Conservation (phyloP, 257 asterid genomes). For the Plantago ovata region DNA sequence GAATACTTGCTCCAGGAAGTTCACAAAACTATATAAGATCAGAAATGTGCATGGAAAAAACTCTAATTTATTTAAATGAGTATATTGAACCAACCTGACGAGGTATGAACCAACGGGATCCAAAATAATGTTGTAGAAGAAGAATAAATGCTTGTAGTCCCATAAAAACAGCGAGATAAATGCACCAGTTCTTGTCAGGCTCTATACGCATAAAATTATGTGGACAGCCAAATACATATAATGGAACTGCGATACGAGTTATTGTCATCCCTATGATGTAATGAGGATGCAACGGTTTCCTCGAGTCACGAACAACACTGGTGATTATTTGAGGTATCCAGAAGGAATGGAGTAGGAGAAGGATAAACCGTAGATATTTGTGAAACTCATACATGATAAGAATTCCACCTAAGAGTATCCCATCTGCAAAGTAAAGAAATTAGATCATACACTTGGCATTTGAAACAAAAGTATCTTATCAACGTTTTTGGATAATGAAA, state of each 20-base stretch:
- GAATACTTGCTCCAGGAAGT: no score
- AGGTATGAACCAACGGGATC: slow-evolving; percentile 94
- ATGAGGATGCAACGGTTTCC: slow-evolving; percentile 94
- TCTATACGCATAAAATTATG: slow-evolving; percentile 93
- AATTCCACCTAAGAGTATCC: slow-evolving; percentile 87
- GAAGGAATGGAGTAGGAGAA: slow-evolving; percentile 82
- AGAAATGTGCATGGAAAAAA: not conserved
- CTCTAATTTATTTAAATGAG: slow-evolving; percentile 8
- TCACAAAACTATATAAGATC: no score
- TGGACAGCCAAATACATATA: slow-evolving; percentile 88
- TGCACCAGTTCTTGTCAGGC: slow-evolving; percentile 70
- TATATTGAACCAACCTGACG: slow-evolving; percentile 56
- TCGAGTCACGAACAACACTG: slow-evolving; percentile 77
- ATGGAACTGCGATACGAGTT: slow-evolving; percentile 83
- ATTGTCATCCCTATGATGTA: slow-evolving; percentile 81
- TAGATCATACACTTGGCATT: slow-evolving; percentile 5
- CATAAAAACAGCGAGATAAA: slow-evolving; percentile 61
- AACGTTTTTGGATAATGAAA: not conserved
- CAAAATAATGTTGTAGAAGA: slow-evolving; percentile 88
- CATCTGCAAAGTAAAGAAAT: slow-evolving; percentile 55
- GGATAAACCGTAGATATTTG: slow-evolving; percentile 59
- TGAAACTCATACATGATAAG: slow-evolving; percentile 89
- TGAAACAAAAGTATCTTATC: not conserved
- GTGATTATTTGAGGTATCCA: slow-evolving; percentile 92
- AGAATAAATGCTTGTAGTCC: slow-evolving; percentile 72